Percentiles rank a stretch among this genome's conserved stretches.
Evolutionary conservation across 2,329 filamentous ascomycete genomes (phyloP).

Genomic region (Hypoxylon sp.): DNA sequence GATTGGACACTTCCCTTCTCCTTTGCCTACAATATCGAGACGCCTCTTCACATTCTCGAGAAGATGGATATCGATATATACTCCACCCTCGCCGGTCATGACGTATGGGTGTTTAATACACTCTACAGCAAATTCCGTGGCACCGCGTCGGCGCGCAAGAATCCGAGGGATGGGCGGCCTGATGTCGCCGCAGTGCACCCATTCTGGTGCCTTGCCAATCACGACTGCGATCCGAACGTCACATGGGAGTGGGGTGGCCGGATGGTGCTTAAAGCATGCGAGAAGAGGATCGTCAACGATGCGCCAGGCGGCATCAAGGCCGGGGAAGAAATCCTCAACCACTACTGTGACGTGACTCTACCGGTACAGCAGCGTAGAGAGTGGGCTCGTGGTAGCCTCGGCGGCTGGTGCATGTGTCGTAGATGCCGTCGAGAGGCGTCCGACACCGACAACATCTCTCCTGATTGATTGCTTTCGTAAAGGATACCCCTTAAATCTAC

Average conservation of each 20-base stretch:
- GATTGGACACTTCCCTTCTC: slow-evolving; percentile 78
- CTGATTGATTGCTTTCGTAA: slow-evolving; percentile 22
- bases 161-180: slow-evolving; percentile 77
- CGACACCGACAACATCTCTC: slow-evolving; percentile 34
- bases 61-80: slow-evolving; percentile 87
- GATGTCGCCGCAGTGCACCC: slow-evolving; percentile 95
- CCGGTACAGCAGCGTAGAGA: slow-evolving; percentile 82
- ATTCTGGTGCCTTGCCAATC: slow-evolving; percentile 95
- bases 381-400: slow-evolving; percentile 87
- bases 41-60: slow-evolving; percentile 78
- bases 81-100: slow-evolving; percentile 63
- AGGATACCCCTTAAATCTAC: not conserved
- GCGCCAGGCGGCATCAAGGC: slow-evolving; percentile 69
- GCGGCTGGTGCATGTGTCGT: slow-evolving; percentile 86
- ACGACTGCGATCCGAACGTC: slow-evolving; percentile 95
- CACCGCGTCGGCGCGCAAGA: slow-evolving; percentile 87
- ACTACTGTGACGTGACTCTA: slow-evolving; percentile 89
- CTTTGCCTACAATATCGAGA: slow-evolving; percentile 77
- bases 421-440: slow-evolving; percentile 78
- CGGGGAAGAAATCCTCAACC: slow-evolving; percentile 88
- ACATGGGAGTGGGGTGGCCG: slow-evolving; percentile 89
- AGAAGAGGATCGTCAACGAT: slow-evolving; percentile 62
- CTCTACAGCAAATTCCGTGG: slow-evolving; percentile 92
- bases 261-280: slow-evolving; percentile 73
- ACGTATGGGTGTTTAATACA: slow-evolving; percentile 88